These are phyloP conservation scores for Fusarium subglutinans DNA, from an alignment of 2,329 filamentous ascomycete species.

Conservation along the genomic window DNA sequence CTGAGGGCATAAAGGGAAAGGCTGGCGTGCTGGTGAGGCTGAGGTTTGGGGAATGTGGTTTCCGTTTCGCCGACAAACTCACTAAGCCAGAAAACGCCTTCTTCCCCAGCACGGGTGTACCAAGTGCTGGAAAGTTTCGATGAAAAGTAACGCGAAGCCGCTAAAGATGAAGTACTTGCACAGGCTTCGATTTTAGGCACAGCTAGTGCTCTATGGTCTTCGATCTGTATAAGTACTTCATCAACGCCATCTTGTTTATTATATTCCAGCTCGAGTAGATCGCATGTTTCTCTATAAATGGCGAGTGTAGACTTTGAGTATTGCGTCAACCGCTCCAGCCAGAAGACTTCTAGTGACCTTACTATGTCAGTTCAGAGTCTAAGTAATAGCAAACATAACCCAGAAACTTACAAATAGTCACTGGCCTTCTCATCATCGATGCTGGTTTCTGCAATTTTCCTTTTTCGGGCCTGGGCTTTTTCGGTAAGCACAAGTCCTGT, in stretches of 20 bases:
- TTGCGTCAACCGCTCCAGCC: neutral
- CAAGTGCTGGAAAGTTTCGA: neutral
- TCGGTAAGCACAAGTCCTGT: neutral
- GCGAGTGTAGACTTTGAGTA: neutral
- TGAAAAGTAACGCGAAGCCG: neutral
- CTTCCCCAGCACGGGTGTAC: too few relatives aligned
- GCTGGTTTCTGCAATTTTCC: neutral
- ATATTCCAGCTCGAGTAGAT: rapidly evolving
- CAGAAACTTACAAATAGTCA: neutral
- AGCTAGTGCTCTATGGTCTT: neutral
- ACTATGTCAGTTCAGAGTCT: rapidly evolving
- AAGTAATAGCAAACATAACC: rapidly evolving
- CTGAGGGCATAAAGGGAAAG: neutral
- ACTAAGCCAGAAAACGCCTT: neutral
- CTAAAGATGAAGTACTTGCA: neutral
- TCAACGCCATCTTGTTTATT: rapidly evolving
- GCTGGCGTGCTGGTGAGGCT: neutral
- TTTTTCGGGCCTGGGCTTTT: neutral
- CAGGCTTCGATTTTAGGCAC: rapidly evolving
- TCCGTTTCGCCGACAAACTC: neutral
- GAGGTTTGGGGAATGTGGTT: neutral
- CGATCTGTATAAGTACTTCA: rapidly evolving
- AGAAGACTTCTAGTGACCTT: neutral
- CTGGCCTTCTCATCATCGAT: rapidly evolving
- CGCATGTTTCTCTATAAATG: rapidly evolving